phyloP scores from a whole-genome alignment of 306 rosid genomes.

The Cucumis sativus region DNA sequence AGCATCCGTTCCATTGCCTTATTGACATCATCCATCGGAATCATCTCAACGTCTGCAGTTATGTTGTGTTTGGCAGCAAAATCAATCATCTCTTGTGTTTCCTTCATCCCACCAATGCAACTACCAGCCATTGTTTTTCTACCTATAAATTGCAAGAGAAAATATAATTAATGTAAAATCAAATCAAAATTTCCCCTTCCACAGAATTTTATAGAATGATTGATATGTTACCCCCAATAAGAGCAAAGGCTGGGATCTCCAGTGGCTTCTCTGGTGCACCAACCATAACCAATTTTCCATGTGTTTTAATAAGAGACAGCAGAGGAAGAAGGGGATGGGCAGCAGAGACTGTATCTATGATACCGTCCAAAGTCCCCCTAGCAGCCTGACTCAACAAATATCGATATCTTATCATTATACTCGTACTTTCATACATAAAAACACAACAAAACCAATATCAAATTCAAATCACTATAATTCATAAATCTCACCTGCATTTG shows the following conservation, averaged over 20 bases:
- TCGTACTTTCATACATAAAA: not conserved
- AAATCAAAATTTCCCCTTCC: not conserved
- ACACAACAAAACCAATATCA: not conserved
- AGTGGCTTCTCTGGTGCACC: constrained; percentile 20
- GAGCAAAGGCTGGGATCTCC: constrained; percentile 18
- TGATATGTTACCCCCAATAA: constrained; percentile 14
- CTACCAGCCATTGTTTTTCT: constrained; percentile 33
- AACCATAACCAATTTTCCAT: constrained; percentile 29
- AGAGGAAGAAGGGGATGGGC: constrained; percentile 12
- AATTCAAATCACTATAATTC: not conserved
- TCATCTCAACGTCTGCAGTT: constrained; percentile 10
- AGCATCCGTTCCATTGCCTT: constrained; percentile 8
- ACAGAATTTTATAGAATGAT: no score
- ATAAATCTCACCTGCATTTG: not conserved
- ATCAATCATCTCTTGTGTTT: constrained; percentile 36
- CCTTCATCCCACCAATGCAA: constrained; percentile 39
- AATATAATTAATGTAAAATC: no score
- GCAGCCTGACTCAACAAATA: constrained; percentile 13
- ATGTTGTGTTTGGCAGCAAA: constrained; percentile 14
- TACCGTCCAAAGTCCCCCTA: constrained; percentile 26
- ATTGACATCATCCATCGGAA: constrained; percentile 8
- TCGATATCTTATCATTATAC: not conserved
- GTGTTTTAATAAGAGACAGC: constrained; percentile 9
- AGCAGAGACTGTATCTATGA: constrained; percentile 30
- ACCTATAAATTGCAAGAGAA: constrained; percentile 3